These are phyloP conservation scores for Trematosphaeria pertusa DNA, from an alignment of 2,329 filamentous ascomycete species.

Conservation along the genomic window DNA sequence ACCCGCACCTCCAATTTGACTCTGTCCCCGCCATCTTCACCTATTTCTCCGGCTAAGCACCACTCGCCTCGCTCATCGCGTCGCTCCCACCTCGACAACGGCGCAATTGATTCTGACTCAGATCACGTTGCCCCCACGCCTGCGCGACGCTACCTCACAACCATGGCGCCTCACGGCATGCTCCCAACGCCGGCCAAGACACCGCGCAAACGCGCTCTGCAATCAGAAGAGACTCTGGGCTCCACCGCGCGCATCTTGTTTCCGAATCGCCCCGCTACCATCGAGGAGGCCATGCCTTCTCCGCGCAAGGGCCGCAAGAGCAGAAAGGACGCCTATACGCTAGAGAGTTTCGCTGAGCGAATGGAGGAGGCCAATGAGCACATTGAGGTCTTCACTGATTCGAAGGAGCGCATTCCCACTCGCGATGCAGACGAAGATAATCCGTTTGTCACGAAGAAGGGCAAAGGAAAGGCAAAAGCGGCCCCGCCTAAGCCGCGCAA, in stretches of 20 bases:
- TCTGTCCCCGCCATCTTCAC: slow-evolving; percentile 53
- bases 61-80: slow-evolving; percentile 40
- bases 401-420: slow-evolving; percentile 75
- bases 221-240: slow-evolving; percentile 50
- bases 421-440: slow-evolving; percentile 72
- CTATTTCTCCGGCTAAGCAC: slow-evolving; percentile 42
- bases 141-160: slow-evolving; percentile 31
- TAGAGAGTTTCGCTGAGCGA: slow-evolving; percentile 53
- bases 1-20: slow-evolving; percentile 56
- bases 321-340: slow-evolving; percentile 59
- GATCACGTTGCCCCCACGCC: slow-evolving; percentile 36
- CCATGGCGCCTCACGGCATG: slow-evolving; percentile 58
- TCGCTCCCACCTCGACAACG: slow-evolving; percentile 29
- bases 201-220: slow-evolving; percentile 65
- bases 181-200: slow-evolving; percentile 83
- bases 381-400: slow-evolving; percentile 79
- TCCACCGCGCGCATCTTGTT: slow-evolving; percentile 63
- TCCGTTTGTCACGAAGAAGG: slow-evolving; percentile 69
- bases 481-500: slow-evolving; percentile 59
- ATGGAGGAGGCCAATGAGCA: slow-evolving; percentile 62
- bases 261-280: slow-evolving; percentile 67
- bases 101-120: slow-evolving; percentile 38
- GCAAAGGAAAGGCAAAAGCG: slow-evolving; percentile 53
- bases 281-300: slow-evolving; percentile 65
- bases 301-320: slow-evolving; percentile 65